A percentile compares a stretch with the other conserved stretches of the same genome.
phyloP scores from a whole-genome alignment of 306 rosid genomes.

The Alnus glutinosa region DNA sequence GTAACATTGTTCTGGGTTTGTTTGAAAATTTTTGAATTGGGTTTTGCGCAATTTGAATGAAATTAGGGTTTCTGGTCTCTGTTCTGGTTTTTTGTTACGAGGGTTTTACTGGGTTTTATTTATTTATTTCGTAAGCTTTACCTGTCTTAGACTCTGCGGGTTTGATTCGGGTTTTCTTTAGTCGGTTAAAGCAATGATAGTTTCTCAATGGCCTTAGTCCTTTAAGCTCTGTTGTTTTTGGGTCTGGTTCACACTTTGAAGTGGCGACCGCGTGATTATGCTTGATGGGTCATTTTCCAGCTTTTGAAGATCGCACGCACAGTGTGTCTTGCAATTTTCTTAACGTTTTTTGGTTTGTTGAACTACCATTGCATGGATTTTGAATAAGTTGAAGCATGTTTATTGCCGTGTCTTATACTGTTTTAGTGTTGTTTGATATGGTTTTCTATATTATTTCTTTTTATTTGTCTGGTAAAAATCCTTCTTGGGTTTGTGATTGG shows the following conservation, averaged over 20 bases:
- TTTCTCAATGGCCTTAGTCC: background rate
- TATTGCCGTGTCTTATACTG: background rate
- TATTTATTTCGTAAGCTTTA: background rate
- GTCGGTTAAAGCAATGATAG: background rate
- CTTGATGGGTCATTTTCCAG: background rate
- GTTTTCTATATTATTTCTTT: background rate
- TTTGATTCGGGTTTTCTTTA: background rate
- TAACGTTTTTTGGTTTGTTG: background rate
- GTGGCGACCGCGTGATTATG: background rate
- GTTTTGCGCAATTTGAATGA: background rate
- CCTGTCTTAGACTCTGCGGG: background rate
- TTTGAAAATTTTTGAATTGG: background rate
- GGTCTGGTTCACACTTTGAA: background rate
- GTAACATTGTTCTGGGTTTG: background rate
- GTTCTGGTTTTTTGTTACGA: background rate
- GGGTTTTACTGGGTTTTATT: background rate
- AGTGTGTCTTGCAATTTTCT: background rate
- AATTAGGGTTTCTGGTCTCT: background rate
- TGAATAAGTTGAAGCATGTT: background rate
- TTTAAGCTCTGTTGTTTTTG: background rate
- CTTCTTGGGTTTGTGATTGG: background rate
- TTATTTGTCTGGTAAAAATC: background rate
- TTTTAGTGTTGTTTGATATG: background rate
- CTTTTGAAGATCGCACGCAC: slow-evolving; percentile 13
- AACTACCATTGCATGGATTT: background rate